Evolutionary conservation across 2,329 filamentous ascomycete genomes (phyloP).

Genomic region (Trichoderma brevicompactum): DNA sequence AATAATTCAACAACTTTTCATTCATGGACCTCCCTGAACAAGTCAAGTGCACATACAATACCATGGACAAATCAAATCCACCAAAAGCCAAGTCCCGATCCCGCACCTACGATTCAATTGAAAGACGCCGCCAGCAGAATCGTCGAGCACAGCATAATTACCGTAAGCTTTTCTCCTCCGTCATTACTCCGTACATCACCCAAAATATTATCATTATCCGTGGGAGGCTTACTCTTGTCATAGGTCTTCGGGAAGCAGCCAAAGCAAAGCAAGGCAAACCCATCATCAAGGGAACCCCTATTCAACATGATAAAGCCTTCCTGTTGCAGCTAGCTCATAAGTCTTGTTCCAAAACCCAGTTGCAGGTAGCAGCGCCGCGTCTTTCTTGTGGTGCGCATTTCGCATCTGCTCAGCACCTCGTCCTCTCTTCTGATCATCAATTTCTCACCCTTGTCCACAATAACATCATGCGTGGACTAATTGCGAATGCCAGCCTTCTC

Average conservation of each 20-base stretch:
- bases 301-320: not conserved
- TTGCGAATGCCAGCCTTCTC: slow-evolving; percentile 4
- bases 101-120: too few relatives aligned
- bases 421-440: not conserved
- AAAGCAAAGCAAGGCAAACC: not conserved
- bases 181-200: not conserved
- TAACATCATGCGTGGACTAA: not conserved
- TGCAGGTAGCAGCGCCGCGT: not conserved
- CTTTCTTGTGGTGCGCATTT: not conserved
- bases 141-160: not conserved
- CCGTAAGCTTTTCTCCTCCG: not conserved
- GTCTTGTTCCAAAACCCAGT: not conserved
- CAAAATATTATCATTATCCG: not conserved
- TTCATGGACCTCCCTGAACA: not conserved
- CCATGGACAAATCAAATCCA: not conserved
- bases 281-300: not conserved
- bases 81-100: not conserved
- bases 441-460: slow-evolving; percentile 14
- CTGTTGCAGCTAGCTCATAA: not conserved
- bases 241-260: not conserved
- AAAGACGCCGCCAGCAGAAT: not conserved
- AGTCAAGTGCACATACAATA: not conserved
- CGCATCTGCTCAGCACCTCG: not conserved
- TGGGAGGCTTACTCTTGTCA: not conserved
- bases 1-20: not conserved